Conservation (phyloP, 1,284 basidiomycete genomes). For the Boletus semigastroideus region DNA sequence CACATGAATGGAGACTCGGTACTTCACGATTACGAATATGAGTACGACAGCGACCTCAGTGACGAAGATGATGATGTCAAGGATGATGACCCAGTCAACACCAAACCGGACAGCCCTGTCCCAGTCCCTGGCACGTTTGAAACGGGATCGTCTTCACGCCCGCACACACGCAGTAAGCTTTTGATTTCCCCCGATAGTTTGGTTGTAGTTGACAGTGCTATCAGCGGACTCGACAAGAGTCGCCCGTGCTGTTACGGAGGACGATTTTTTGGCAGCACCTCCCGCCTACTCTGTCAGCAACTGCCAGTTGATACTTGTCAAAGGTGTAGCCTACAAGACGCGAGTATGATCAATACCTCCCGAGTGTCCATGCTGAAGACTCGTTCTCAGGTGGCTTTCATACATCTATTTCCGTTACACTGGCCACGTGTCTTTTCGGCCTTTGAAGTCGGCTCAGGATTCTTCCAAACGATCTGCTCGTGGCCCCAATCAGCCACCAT, state of each 20-base stretch:
- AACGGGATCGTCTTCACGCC: conserved; percentile 3
- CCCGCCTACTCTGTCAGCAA: conserved; percentile 29
- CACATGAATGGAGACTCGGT: conserved; percentile 22
- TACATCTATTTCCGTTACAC: conserved; percentile 34
- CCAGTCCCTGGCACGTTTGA: not conserved
- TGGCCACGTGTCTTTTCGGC: conserved; percentile 27
- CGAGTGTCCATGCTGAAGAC: not conserved
- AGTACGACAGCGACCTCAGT: conserved; percentile 32
- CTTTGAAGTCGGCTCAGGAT: conserved; percentile 23
- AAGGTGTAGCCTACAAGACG: conserved; percentile 30
- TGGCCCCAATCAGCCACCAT: not conserved
- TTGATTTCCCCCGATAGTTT: not conserved
- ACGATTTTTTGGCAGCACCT: conserved; percentile 7
- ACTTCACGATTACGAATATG: conserved; percentile 31
- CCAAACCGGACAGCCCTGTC: not conserved
- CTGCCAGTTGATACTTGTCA: conserved; percentile 30
- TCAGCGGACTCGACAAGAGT: not conserved
- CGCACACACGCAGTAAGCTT: conserved; percentile 7
- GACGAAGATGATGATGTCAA: conserved; percentile 22
- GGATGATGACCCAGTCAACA: not conserved
- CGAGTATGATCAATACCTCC: conserved; percentile 10
- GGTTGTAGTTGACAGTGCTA: not conserved
- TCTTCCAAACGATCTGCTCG: not conserved
- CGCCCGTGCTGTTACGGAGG: not conserved
- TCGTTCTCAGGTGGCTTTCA: conserved; percentile 21